Conservation (phyloP, 768 basidiomycete species). For the Lyophyllum shimeji region DNA sequence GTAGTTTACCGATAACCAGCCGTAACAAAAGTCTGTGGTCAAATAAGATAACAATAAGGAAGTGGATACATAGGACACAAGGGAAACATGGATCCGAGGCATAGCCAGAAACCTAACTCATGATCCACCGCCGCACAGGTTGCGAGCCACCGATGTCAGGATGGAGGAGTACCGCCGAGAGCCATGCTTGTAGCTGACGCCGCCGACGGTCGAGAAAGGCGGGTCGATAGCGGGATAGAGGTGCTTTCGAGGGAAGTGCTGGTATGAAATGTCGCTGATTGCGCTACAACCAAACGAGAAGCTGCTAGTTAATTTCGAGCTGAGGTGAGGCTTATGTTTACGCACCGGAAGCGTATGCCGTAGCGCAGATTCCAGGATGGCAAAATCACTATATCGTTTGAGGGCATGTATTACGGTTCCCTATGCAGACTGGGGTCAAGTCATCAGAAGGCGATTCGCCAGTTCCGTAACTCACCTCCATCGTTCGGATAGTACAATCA, state of each 20-base stretch:
- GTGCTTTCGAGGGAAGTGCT: conserved; percentile 64
- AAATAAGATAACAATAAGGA: neutral
- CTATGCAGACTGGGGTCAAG: conserved; percentile 25
- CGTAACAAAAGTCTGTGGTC: neutral
- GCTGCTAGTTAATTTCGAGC: neutral
- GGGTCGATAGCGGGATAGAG: conserved; percentile 64
- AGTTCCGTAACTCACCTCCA: conserved; percentile 37
- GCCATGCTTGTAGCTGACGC: conserved; percentile 63
- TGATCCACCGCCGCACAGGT: conserved; percentile 63
- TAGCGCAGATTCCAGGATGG: conserved; percentile 48
- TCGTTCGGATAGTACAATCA: conserved; percentile 68
- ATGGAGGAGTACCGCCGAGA: conserved; percentile 61
- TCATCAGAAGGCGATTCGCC: neutral
- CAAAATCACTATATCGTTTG: conserved; percentile 70
- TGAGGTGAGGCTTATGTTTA: neutral
- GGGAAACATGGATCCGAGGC: too few species aligned
- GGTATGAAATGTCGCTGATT: conserved; percentile 52
- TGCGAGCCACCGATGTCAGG: conserved; percentile 68
- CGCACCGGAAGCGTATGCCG: conserved; percentile 53
- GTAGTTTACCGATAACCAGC: too few species aligned
- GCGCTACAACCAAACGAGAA: neutral
- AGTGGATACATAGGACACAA: neutral
- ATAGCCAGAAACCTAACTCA: conserved; percentile 25
- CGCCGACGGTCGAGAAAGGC: conserved; percentile 67
- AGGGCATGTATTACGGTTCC: conserved; percentile 64